Percentiles rank a stretch among this genome's conserved stretches.
Conservation (phyloP, 176 grass and related monocot species). For the Rhipidocladum racemiflorum region DNA sequence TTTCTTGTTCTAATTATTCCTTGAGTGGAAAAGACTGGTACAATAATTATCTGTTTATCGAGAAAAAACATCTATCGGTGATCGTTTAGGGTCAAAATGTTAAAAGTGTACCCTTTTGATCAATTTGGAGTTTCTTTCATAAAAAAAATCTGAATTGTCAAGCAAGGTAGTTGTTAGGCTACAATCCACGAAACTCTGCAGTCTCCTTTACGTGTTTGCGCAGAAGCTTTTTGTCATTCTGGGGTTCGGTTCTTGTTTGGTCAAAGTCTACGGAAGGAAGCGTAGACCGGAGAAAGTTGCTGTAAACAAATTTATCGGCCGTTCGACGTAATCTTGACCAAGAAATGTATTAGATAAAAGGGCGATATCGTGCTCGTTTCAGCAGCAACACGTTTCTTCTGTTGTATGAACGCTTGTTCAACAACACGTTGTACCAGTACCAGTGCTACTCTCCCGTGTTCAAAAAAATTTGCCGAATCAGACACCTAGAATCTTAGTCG, state of each 20-base stretch:
- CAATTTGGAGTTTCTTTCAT: background rate
- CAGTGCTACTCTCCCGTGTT: no score
- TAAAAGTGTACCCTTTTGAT: background rate
- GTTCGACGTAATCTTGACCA: slow-evolving; percentile 27
- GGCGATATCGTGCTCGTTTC: background rate
- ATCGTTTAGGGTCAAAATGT: background rate
- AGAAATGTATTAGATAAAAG: slow-evolving; percentile 18
- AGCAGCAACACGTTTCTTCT: background rate
- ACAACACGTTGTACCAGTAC: no score
- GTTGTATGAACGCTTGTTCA: slow-evolving; percentile 20
- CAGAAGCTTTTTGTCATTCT: background rate
- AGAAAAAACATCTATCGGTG: background rate
- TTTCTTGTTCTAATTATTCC: background rate
- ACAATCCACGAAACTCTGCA: slow-evolving; percentile 22
- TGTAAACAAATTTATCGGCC: slow-evolving; percentile 2
- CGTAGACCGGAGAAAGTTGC: slow-evolving; percentile 29
- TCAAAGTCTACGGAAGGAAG: slow-evolving; percentile 45
- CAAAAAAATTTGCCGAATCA: no score
- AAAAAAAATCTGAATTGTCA: slow-evolving; percentile 8
- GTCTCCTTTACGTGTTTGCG: slow-evolving; percentile 31
- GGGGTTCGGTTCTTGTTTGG: slow-evolving; percentile 24
- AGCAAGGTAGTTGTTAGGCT: slow-evolving; percentile 37
- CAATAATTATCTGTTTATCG: background rate
- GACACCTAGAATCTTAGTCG: no score
- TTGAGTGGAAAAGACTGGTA: background rate